Conservation (phyloP, 2,329 filamentous ascomycete species). For the Calycina herbarum region DNA sequence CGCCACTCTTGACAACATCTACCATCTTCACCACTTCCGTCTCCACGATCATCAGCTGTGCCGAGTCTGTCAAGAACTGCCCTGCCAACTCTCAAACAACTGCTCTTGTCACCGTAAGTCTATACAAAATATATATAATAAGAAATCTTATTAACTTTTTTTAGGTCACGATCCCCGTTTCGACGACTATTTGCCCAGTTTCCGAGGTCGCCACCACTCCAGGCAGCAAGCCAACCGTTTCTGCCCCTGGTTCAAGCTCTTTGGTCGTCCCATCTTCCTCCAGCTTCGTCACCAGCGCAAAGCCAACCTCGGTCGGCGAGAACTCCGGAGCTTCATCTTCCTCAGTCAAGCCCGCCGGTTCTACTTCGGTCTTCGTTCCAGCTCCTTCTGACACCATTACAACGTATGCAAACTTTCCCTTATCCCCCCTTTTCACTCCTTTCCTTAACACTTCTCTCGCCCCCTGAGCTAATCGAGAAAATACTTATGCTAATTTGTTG, state of each 20-base stretch:
- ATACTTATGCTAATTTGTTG: too few relatives aligned
- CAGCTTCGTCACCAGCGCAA: background rate
- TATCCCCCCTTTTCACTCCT: too few relatives aligned
- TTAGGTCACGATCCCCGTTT: conserved; percentile 14
- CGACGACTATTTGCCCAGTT: conserved; percentile 36
- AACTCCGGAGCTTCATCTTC: conserved; percentile 4
- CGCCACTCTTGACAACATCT: conserved; percentile 34
- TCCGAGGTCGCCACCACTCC: conserved; percentile 3
- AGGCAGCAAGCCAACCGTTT: background rate
- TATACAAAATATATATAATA: too few relatives aligned
- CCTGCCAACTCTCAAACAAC: conserved; percentile 36
- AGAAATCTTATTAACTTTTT: too few relatives aligned
- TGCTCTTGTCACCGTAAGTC: conserved; percentile 19
- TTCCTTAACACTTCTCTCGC: too few relatives aligned
- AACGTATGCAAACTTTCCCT: background rate
- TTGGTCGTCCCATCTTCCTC: background rate
- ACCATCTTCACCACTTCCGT: conserved; percentile 52
- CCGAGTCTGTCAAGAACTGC: conserved; percentile 50
- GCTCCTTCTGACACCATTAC: conserved; percentile 8
- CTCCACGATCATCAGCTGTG: conserved; percentile 53
- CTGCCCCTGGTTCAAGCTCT: background rate
- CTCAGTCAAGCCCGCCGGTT: background rate
- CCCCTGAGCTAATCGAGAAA: too few relatives aligned
- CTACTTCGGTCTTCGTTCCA: background rate
- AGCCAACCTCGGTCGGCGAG: background rate